phyloP scores from a whole-genome alignment of 331 rosid species.

The Acacia pycnantha region DNA sequence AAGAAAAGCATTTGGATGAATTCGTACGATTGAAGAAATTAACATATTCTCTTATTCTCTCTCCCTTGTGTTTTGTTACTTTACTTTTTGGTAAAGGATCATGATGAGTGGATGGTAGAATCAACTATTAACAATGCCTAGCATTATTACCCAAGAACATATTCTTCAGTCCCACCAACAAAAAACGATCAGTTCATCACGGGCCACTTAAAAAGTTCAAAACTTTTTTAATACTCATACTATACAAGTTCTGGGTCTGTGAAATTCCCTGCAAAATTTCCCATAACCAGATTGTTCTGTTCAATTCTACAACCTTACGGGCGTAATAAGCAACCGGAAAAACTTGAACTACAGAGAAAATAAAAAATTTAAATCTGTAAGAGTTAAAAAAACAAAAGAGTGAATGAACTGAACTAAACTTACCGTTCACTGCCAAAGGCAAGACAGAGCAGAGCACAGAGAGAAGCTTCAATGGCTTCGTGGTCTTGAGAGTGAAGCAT shows the following conservation, averaged over 20 bases:
- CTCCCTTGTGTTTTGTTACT: slow-evolving; percentile 26
- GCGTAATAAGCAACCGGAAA: neutral
- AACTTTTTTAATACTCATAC: slow-evolving; percentile 27
- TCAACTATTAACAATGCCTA: slow-evolving; percentile 30
- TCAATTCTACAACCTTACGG: neutral
- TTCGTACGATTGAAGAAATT: slow-evolving; percentile 38
- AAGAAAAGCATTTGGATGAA: slow-evolving; percentile 2
- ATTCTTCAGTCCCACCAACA: slow-evolving; percentile 49
- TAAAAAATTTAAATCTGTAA: neutral
- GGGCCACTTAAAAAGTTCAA: slow-evolving; percentile 29
- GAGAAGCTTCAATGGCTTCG: slow-evolving; percentile 68
- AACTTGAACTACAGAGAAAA: slow-evolving; percentile 14
- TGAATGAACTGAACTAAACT: slow-evolving; percentile 34
- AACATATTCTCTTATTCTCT: neutral
- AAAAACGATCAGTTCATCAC: slow-evolving; percentile 21
- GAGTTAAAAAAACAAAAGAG: neutral
- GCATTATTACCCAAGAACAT: slow-evolving; percentile 42
- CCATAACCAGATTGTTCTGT: slow-evolving; percentile 8
- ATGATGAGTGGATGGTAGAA: slow-evolving; percentile 16
- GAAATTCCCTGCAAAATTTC: neutral
- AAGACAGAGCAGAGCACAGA: slow-evolving; percentile 65
- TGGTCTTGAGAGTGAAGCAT: slow-evolving; percentile 65
- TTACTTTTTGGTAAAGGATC: slow-evolving; percentile 37
- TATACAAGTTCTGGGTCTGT: slow-evolving; percentile 8
- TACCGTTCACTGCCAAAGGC: slow-evolving; percentile 88